phyloP scores from a whole-genome alignment of 2,329 filamentous ascomycete genomes.

The Pyrenophora teres region DNA sequence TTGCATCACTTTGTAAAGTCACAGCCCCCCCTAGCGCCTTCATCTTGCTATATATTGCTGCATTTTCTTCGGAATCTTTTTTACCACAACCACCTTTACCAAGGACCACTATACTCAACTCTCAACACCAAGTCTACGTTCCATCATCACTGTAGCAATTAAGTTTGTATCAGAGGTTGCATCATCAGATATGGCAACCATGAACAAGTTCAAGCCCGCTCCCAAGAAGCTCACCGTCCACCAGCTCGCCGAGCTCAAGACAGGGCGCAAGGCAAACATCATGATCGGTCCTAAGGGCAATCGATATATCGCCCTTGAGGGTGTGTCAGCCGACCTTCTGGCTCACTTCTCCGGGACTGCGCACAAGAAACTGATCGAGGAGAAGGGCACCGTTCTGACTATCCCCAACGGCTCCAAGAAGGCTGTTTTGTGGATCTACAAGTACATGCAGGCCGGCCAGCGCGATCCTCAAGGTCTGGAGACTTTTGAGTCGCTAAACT shows the following conservation, averaged over 20 bases:
- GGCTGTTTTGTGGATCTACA: conserved; percentile 29
- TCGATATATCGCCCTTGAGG: conserved; percentile 27
- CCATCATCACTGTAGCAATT: too few species aligned
- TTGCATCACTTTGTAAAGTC: too few species aligned
- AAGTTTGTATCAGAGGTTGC: too few species aligned
- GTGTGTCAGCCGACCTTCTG: conserved; percentile 20
- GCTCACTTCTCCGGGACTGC: conserved; percentile 22
- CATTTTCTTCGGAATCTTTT: too few species aligned
- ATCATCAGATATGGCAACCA: too few species aligned
- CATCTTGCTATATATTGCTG: too few species aligned
- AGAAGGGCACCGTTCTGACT: conserved; percentile 3
- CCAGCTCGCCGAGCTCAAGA: conserved; percentile 13
- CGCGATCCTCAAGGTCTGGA: conserved; percentile 4
- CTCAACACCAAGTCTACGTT: too few species aligned
- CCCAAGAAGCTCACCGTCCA: too few species aligned
- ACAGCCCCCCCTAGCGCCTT: too few species aligned
- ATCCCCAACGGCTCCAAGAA: conserved; percentile 23
- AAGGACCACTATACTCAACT: too few species aligned
- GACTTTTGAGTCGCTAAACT: conserved; percentile 17
- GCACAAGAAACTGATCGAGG: conserved; percentile 18
- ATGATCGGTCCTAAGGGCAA: conserved; percentile 18
- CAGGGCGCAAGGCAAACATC: conserved; percentile 21
- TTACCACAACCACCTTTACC: too few species aligned
- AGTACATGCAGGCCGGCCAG: conserved; percentile 29
- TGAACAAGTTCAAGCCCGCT: too few species aligned